These are phyloP conservation scores for Ilyonectria mors-panacis DNA, from an alignment of 2,329 filamentous ascomycete species.

Conservation along the genomic window DNA sequence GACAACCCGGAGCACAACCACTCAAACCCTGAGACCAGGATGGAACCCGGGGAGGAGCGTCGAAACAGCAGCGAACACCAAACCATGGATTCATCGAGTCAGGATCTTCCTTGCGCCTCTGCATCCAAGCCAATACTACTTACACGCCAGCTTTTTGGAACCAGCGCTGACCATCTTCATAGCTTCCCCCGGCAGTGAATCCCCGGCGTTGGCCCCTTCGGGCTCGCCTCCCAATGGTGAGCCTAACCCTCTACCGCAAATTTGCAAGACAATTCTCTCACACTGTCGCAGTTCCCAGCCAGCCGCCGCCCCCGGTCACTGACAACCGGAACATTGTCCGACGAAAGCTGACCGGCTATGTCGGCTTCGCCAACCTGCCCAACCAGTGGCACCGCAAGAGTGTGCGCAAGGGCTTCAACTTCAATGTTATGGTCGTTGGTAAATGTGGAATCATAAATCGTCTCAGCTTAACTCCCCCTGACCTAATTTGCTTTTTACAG, in stretches of 20 bases:
- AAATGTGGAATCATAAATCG: conserved; percentile 61
- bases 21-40: neutral
- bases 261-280: conserved; percentile 8
- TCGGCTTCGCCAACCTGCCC: conserved; percentile 97
- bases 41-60: neutral
- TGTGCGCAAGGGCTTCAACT: conserved; percentile 99
- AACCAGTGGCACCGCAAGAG: conserved; percentile 99
- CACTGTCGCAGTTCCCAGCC: conserved; percentile 51
- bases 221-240: conserved; percentile 59
- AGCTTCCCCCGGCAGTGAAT: conserved; percentile 64
- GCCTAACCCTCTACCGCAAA: conserved; percentile 35
- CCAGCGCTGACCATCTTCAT: conserved; percentile 54
- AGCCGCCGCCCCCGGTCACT: conserved; percentile 63
- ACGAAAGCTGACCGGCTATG: conserved; percentile 97
- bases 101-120: conserved; percentile 51
- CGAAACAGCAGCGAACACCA: neutral
- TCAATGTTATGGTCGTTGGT: conserved; percentile 99
- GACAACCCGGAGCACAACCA: conserved; percentile 17
- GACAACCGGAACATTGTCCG: conserved; percentile 96
- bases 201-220: conserved; percentile 59
- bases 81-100: conserved; percentile 50
- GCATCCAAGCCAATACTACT: conserved; percentile 35
- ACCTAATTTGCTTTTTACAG: conserved; percentile 61
- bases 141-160: conserved; percentile 12
- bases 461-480: neutral